Percentiles rank a stretch among this genome's conserved stretches.
phyloP scores from a whole-genome alignment of 2,329 filamentous ascomycete species.

The Pyrenophora teres region DNA sequence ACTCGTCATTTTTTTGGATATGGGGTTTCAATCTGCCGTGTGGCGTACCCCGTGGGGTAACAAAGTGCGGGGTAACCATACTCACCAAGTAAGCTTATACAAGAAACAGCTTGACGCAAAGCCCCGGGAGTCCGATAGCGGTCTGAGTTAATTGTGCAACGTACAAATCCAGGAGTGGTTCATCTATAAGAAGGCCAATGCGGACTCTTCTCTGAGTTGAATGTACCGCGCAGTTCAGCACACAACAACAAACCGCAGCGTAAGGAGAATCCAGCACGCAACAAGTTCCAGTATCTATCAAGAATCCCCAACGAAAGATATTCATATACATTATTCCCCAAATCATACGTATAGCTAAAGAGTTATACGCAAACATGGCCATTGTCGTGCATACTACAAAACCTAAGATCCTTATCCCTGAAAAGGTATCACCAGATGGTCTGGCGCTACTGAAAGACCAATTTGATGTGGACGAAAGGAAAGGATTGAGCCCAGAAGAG shows the following conservation, averaged over 20 bases:
- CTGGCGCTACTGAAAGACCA: conserved; percentile 68
- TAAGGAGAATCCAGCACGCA: no score
- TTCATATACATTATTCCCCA: background rate
- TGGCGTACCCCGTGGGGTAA: conserved; percentile 30
- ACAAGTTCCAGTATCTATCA: background rate
- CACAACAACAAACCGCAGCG: background rate
- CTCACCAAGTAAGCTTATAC: conserved; percentile 28
- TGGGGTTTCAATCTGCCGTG: background rate
- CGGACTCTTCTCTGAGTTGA: no score
- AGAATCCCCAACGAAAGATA: background rate
- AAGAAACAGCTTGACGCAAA: conserved; percentile 32
- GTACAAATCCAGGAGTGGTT: conserved; percentile 14
- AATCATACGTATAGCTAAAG: no score
- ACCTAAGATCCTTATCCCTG: conserved; percentile 71
- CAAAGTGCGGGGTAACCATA: conserved; percentile 39
- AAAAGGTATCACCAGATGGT: conserved; percentile 80
- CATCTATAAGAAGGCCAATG: background rate
- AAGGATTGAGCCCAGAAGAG: conserved; percentile 65
- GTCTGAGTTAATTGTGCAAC: conserved; percentile 14
- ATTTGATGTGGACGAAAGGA: conserved; percentile 72
- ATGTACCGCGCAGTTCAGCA: background rate
- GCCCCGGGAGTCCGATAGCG: conserved; percentile 34
- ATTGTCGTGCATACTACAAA: conserved; percentile 35
- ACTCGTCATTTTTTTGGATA: background rate
- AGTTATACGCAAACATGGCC: conserved; percentile 30